A percentile compares a stretch with the other conserved stretches of the same genome.
phyloP scores from a whole-genome alignment of 352 stramenopile genomes.

The Globisporangium rhizosaccharum region DNA sequence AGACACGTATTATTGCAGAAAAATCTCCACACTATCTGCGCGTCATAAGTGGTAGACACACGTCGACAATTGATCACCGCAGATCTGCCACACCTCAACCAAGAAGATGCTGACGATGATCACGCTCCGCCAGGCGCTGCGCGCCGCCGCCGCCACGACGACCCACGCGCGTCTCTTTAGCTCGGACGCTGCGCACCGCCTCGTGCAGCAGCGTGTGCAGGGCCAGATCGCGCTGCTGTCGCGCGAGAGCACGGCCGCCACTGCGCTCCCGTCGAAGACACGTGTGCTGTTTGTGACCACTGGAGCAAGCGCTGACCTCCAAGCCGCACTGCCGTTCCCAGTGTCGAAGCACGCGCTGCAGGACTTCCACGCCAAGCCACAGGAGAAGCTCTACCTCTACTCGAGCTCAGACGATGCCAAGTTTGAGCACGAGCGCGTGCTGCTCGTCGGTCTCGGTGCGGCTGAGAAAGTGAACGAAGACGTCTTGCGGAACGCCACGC shows the following conservation, averaged over 20 bases:
- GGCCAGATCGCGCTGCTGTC: conserved; percentile 30
- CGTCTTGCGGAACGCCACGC: conserved; percentile 58
- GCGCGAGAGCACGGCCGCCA: background rate
- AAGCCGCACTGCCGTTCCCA: conserved; percentile 48
- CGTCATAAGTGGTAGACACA: background rate
- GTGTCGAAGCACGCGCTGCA: conserved; percentile 55
- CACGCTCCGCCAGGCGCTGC: conserved; percentile 6
- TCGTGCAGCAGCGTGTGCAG: conserved; percentile 72
- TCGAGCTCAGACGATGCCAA: conserved; percentile 33
- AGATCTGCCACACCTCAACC: background rate
- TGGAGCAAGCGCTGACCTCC: conserved; percentile 19
- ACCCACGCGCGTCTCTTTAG: conserved; percentile 34
- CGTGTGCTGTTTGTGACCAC: conserved; percentile 49
- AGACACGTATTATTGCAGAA: background rate
- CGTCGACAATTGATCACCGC: background rate
- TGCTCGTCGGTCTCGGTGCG: conserved; percentile 74
- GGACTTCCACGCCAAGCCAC: conserved; percentile 61
- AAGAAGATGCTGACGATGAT: conserved; percentile 3
- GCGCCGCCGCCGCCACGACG: background rate
- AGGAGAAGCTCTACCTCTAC: conserved; percentile 74
- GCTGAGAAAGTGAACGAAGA: conserved; percentile 57
- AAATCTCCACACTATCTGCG: background rate
- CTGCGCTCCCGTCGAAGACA: conserved; percentile 20
- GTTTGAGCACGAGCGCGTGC: conserved; percentile 40
- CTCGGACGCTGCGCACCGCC: conserved; percentile 29